These are phyloP conservation scores for Citrus glauca DNA, from an alignment of 345 rosid species.

Conservation along the genomic window DNA sequence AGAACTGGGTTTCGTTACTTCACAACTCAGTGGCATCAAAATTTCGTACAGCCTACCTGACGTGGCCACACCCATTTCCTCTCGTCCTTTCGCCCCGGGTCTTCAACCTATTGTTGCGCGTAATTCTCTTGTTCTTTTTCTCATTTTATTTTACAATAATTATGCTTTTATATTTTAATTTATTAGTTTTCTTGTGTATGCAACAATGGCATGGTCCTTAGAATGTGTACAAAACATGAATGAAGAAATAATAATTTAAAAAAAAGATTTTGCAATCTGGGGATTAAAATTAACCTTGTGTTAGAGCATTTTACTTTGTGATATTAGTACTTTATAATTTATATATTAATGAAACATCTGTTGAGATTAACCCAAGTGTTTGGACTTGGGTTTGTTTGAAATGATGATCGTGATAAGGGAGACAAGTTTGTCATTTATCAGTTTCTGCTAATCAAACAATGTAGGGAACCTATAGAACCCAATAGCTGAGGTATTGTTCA, in stretches of 20 bases:
- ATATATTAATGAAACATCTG: background rate
- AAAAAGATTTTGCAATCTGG: background rate
- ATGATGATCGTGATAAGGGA: background rate
- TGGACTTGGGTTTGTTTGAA: background rate
- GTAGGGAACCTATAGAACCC: background rate
- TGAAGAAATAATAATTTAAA: background rate
- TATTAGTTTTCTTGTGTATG: background rate
- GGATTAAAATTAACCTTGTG: background rate
- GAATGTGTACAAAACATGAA: background rate
- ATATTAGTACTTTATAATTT: background rate
- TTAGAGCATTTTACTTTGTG: background rate
- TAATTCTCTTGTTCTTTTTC: conserved; percentile 20
- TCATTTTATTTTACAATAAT: background rate
- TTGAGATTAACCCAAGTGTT: background rate
- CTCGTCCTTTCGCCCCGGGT: conserved; percentile 33
- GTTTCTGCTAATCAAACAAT: background rate
- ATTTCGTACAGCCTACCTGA: conserved; percentile 31
- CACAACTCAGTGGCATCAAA: conserved; percentile 65
- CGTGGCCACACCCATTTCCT: conserved; percentile 26
- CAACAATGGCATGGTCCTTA: background rate
- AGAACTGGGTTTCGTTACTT: conserved; percentile 54
- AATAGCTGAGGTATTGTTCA: background rate
- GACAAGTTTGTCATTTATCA: background rate
- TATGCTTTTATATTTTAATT: background rate
- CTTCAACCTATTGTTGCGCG: conserved; percentile 72